Evolutionary conservation across 176 grass and related monocot species (phyloP).

Genomic region (Calamus simplicifolius): DNA sequence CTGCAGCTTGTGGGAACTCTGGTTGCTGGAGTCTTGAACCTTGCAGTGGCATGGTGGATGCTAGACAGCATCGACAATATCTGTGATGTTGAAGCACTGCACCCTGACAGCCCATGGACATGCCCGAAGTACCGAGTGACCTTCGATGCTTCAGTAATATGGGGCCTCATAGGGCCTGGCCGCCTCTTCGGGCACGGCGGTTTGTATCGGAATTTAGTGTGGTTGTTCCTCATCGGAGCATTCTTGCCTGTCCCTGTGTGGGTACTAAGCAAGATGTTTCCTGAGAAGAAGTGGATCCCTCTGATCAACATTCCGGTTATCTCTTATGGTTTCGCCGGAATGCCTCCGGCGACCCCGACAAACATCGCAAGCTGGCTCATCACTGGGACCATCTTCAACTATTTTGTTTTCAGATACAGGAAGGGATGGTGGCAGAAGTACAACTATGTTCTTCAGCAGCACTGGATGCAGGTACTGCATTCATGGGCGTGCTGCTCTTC

Average conservation of each 20-base stretch:
- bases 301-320: conserved; percentile 95
- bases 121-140: conserved; percentile 97
- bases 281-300: conserved; percentile 94
- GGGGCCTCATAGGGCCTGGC: conserved; percentile 75
- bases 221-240: conserved; percentile 79
- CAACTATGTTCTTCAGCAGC: conserved; percentile 98
- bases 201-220: conserved; percentile 92
- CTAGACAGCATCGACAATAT: conserved; percentile 90
- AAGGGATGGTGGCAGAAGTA: conserved; percentile 97
- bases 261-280: conserved; percentile 71
- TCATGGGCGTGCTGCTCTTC: conserved; percentile 98
- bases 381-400: conserved; percentile 91
- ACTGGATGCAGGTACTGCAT: conserved; percentile 88
- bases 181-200: conserved; percentile 67
- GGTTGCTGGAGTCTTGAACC: conserved; percentile 83
- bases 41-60: conserved; percentile 98
- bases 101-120: conserved; percentile 93
- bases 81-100: conserved; percentile 78
- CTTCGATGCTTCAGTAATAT: conserved; percentile 95
- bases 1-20: conserved; percentile 79
- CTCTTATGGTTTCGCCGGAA: conserved; percentile 91
- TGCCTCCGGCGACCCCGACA: conserved; percentile 94
- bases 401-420: conserved; percentile 81
- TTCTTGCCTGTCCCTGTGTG: conserved; percentile 86
- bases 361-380: conserved; percentile 97